Percentiles rank a stretch among this genome's conserved stretches.
Conservation (phyloP, 495 filamentous ascomycete genomes). For the Barbatosphaeria neglecta region DNA sequence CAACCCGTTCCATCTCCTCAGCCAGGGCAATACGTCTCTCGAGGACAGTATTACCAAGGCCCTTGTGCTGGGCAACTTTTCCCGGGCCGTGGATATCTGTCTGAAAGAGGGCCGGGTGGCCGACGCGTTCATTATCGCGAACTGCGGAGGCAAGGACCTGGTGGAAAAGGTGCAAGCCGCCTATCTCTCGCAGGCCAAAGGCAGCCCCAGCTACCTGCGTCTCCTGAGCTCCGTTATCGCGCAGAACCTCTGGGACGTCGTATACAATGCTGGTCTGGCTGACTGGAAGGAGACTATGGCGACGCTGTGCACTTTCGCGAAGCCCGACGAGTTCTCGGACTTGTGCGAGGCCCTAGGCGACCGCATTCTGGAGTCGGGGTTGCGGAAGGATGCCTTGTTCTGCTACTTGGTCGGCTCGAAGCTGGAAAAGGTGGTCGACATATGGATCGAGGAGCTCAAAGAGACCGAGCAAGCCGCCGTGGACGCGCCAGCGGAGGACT, state of each 20-base stretch:
- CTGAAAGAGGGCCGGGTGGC: conserved; percentile 80
- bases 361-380: conserved; percentile 64
- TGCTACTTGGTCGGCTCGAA: conserved; percentile 93
- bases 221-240: conserved; percentile 84
- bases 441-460: conserved; percentile 83
- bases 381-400: conserved; percentile 82
- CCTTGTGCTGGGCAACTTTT: conserved; percentile 80
- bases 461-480: conserved; percentile 68
- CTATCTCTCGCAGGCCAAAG: conserved; percentile 74
- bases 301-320: conserved; percentile 86
- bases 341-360: conserved; percentile 95
- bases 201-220: conserved; percentile 82
- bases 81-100: conserved; percentile 78
- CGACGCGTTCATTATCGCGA: conserved; percentile 96
- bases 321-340: conserved; percentile 82
- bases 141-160: conserved; percentile 87
- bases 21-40: conserved; percentile 63
- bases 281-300: conserved; percentile 98
- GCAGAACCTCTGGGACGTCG: conserved; percentile 97
- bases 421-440: conserved; percentile 87
- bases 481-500: conserved; percentile 54
- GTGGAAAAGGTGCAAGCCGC: conserved; percentile 88
- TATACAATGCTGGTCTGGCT: conserved; percentile 82
- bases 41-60: conserved; percentile 82
- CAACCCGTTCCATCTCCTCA: conserved; percentile 52